Conservation (phyloP, 179 eudicot genomes). For the Vitellaria paradoxa region DNA sequence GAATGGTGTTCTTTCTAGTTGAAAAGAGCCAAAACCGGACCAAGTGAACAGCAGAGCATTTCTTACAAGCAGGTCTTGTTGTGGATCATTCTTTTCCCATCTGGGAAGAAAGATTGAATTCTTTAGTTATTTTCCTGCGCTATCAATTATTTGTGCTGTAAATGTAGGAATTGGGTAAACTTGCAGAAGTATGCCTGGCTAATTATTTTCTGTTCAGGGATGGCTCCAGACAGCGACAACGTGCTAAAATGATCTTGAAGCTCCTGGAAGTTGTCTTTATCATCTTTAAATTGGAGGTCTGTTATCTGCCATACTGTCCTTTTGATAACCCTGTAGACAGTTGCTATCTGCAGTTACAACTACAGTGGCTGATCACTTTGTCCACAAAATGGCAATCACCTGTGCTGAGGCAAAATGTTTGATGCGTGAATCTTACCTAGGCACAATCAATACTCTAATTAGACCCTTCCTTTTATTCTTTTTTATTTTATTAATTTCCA, state of each 20-base stretch:
- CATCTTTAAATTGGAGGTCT: conserved; percentile 10
- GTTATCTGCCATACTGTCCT: conserved; percentile 6
- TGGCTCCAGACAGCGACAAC: background rate
- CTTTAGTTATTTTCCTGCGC: no score
- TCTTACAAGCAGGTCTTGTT: background rate
- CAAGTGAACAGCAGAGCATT: no score
- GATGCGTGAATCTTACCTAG: no score
- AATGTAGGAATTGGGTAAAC: background rate
- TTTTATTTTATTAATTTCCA: no score
- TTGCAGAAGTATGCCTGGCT: background rate
- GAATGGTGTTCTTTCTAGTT: no score
- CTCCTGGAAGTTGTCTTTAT: conserved; percentile 11
- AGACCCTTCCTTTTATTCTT: no score
- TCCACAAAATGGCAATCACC: background rate
- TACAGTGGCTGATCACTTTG: background rate
- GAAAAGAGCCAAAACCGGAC: no score
- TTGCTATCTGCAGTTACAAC: background rate
- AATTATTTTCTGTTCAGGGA: background rate
- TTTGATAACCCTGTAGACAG: background rate
- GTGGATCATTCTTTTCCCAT: background rate
- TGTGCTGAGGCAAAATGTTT: no score
- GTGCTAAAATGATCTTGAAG: conserved; percentile 10
- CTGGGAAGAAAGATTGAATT: background rate
- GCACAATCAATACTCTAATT: no score
- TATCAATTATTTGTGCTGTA: background rate